Evolutionary conservation across 2,329 filamentous ascomycete genomes (phyloP), one percentile per base, ranked within the genome.

Genomic region (Penicillium aurantiogriseum): DNA sequence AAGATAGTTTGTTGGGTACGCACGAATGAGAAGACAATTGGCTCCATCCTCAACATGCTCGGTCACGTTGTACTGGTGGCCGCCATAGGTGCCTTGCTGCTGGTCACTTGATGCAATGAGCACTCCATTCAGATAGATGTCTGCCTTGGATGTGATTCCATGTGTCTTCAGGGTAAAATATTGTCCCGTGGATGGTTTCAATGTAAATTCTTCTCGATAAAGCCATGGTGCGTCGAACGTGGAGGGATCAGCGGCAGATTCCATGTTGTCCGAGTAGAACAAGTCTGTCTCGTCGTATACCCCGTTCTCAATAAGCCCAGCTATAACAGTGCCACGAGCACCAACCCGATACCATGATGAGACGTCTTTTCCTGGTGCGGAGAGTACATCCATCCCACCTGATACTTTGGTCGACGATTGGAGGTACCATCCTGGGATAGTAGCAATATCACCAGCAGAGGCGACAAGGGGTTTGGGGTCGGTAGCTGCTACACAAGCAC

Each of bases 71-170:
- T 83, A 85, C 2, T 71, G 74, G 36, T 80, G 76, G 0, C 85
- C 85, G 0, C 71, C 81, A 50, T 86, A 88, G 0, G 84, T 77
- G 2, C 85, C 85, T 9, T 76, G 76, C 62, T 87, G 85, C 7
- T 72, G 61, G 0, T 74, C 63, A 5, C 77, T 81, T 29, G 76
- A 76, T 2, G 77, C 83, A 17, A 88, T 69, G 56, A 79, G 71
- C 31, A 74, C 70, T 13, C 84, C 84, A 56, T 88, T 88, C 48
- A 88, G 59, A 57, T 78, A 86, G 6, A 88, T 79, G 61, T 87
- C 85, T 1, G 83, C 85, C 33, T 79, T 79, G 1, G 85, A 85
- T 0, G 80, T 82, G 61, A 88, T 84, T 5, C 85, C 85, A 58
- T 87, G 76, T 0, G 84, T 87, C 35, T 80, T 72, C 2, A 88